Evolutionary conservation across 352 stramenopile genomes (phyloP).

Genomic region (Thalassiosira mediterranea): DNA sequence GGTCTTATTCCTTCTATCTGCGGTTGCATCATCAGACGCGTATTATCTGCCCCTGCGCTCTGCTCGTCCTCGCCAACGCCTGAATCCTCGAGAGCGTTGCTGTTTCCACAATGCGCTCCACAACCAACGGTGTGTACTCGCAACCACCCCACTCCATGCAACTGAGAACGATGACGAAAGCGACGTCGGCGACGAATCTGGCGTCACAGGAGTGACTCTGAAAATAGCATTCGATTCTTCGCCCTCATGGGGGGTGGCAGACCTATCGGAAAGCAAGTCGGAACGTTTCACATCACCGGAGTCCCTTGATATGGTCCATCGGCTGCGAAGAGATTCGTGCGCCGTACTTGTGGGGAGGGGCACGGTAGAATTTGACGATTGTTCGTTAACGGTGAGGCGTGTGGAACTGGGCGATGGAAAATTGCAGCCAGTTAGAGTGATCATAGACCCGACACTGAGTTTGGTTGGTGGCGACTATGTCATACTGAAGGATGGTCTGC

Average conservation of each 20-base stretch:
- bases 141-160: no score
- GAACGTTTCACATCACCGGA: slow-evolving; percentile 73
- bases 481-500: slow-evolving; percentile 65
- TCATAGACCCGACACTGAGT: slow-evolving; percentile 71
- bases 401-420: slow-evolving; percentile 42
- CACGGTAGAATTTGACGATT: slow-evolving; percentile 78
- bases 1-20: no score
- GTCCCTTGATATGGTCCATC: slow-evolving; percentile 82
- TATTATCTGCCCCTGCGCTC: no score
- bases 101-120: no score
- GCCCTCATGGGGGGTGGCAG: slow-evolving; percentile 55
- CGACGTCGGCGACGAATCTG: slow-evolving; percentile 1
- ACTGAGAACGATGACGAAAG: no score
- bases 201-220: slow-evolving; percentile 65
- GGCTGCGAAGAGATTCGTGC: slow-evolving; percentile 62
- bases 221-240: slow-evolving; percentile 75
- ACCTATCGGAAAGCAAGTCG: slow-evolving; percentile 75
- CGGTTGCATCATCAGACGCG: no score
- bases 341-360: slow-evolving; percentile 75
- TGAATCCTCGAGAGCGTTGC: no score
- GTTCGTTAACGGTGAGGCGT: slow-evolving; percentile 67
- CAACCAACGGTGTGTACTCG: no score
- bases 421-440: slow-evolving; percentile 67
- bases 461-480: slow-evolving; percentile 57
- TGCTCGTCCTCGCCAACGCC: no score